Conservation (phyloP, 352 stramenopile genomes). For the Thalassiosira exigua region DNA sequence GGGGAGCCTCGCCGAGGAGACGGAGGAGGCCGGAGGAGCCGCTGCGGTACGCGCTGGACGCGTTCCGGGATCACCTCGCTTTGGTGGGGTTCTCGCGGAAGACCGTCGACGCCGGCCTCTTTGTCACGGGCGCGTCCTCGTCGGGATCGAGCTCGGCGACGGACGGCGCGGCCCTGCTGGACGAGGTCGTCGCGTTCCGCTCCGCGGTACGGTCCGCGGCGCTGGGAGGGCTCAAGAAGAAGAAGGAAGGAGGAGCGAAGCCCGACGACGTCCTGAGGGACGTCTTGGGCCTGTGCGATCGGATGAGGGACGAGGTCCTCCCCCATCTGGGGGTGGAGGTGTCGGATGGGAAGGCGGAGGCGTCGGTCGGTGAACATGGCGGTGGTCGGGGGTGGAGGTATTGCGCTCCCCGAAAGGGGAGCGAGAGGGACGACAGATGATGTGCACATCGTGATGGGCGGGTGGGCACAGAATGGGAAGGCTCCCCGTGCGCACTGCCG, state of each 20-base stretch:
- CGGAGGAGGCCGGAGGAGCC: slow-evolving; percentile 33
- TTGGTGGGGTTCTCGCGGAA: slow-evolving; percentile 44
- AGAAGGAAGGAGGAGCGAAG: slow-evolving; percentile 4
- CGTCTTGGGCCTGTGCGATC: slow-evolving; percentile 70
- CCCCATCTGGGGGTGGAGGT: slow-evolving; percentile 69
- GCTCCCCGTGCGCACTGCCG: no score
- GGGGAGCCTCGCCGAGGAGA: neutral
- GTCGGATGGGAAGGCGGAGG: slow-evolving; percentile 49
- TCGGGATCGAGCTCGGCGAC: neutral
- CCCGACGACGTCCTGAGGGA: slow-evolving; percentile 31
- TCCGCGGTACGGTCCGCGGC: slow-evolving; percentile 51
- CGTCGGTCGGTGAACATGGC: slow-evolving; percentile 1
- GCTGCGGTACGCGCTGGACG: slow-evolving; percentile 38
- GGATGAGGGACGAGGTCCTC: slow-evolving; percentile 68
- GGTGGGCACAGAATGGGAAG: no score
- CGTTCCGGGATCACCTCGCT: slow-evolving; percentile 38
- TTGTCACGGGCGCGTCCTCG: neutral
- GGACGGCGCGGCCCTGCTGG: slow-evolving; percentile 14
- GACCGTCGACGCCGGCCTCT: slow-evolving; percentile 48
- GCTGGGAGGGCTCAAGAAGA: slow-evolving; percentile 43
- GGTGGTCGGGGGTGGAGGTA: slow-evolving; percentile 29
- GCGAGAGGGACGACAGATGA: slow-evolving; percentile 1
- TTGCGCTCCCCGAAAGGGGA: slow-evolving; percentile 24
- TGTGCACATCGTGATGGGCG: no score
- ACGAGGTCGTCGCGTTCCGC: slow-evolving; percentile 71